These are phyloP conservation scores for Emmonsiellopsis sp. DNA, from an alignment of 2,329 filamentous ascomycete species.

Conservation along the genomic window DNA sequence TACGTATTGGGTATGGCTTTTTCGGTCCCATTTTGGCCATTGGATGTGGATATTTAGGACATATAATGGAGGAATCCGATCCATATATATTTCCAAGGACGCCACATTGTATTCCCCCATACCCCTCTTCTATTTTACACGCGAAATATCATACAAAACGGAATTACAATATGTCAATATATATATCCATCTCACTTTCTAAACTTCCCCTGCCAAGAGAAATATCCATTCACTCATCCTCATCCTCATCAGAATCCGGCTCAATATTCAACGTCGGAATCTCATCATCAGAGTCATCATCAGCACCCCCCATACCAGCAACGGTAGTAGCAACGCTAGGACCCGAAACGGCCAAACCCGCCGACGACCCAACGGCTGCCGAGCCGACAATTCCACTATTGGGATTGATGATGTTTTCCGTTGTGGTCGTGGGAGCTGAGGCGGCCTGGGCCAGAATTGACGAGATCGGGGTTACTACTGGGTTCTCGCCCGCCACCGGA, in stretches of 20 bases:
- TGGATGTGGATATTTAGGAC: too few species aligned
- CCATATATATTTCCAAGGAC: too few species aligned
- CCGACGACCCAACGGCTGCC: neutral
- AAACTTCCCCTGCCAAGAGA: neutral
- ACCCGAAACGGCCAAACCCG: neutral
- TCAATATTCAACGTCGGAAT: constrained; percentile 41
- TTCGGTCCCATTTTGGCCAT: too few species aligned
- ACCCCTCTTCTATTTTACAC: too few species aligned
- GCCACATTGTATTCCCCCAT: too few species aligned
- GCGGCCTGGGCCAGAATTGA: neutral
- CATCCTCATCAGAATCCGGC: constrained; percentile 38
- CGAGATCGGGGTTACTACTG: neutral
- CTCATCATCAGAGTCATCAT: constrained; percentile 40
- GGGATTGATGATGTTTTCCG: neutral
- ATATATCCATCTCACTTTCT: neutral
- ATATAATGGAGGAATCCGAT: too few species aligned
- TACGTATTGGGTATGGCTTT: too few species aligned
- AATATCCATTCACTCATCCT: constrained; percentile 10
- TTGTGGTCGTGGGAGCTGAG: neutral
- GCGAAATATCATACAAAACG: too few species aligned
- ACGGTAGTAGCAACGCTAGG: constrained; percentile 1
- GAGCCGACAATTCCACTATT: neutral
- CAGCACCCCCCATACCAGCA: constrained; percentile 15
- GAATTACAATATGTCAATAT: neutral
- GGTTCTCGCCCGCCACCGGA: neutral